Conservation (phyloP, 805 yeast genomes). For the Cyberlindnera mrakii region DNA sequence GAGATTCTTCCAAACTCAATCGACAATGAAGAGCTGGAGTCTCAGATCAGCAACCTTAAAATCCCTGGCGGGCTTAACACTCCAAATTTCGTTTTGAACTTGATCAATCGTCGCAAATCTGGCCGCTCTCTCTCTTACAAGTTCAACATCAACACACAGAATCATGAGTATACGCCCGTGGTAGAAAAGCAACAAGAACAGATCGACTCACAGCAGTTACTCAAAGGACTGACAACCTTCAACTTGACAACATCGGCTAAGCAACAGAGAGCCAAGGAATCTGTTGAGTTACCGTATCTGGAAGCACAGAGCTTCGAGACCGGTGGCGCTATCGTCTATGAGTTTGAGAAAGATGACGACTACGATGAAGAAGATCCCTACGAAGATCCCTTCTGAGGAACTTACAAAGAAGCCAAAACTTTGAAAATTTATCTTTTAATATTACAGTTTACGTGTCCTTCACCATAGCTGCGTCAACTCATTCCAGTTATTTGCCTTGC, state of each 20-base stretch:
- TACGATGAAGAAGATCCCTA: conserved; percentile 98
- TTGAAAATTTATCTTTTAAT: background rate
- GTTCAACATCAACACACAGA: conserved; percentile 44
- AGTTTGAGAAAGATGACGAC: conserved; percentile 94
- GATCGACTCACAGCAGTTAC: conserved; percentile 40
- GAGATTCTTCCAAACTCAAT: conserved; percentile 44
- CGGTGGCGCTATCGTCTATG: conserved; percentile 95
- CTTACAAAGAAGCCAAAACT: background rate
- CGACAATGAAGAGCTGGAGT: conserved; percentile 41
- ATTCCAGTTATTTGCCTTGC: conserved; percentile 58
- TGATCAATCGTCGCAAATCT: conserved; percentile 73
- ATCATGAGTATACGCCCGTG: conserved; percentile 35
- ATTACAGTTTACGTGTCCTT: background rate
- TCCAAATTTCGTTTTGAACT: conserved; percentile 36
- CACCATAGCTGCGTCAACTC: conserved; percentile 54
- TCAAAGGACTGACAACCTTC: conserved; percentile 81
- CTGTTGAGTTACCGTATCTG: conserved; percentile 86
- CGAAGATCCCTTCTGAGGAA: conserved; percentile 79
- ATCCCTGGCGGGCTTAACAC: conserved; percentile 51
- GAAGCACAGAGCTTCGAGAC: conserved; percentile 75
- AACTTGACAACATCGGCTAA: conserved; percentile 69
- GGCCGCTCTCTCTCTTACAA: conserved; percentile 66
- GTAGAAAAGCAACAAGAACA: conserved; percentile 20
- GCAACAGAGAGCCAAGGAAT: conserved; percentile 73
- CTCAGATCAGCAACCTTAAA: conserved; percentile 31